Conservation (phyloP, 345 rosid species). For the Rhodamnia rubescens region DNA sequence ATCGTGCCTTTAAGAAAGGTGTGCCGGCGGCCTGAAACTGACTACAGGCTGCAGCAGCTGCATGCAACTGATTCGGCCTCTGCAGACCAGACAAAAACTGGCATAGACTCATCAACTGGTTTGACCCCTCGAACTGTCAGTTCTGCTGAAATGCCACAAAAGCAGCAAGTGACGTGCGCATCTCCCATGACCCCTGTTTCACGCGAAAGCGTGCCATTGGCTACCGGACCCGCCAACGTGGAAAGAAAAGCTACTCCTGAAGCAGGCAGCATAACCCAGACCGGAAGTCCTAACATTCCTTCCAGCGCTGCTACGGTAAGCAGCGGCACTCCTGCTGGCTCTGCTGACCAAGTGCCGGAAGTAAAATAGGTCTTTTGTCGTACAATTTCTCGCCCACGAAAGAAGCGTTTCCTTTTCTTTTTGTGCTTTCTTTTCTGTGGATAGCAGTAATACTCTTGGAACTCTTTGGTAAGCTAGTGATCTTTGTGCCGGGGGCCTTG, state of each 20-base stretch:
- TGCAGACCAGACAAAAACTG: not conserved
- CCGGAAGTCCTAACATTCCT: constrained; percentile 2
- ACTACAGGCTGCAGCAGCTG: constrained; percentile 96
- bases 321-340: not conserved
- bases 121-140: not conserved
- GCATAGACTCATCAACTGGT: not conserved
- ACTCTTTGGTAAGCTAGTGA: not conserved
- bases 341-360: not conserved
- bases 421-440: not conserved
- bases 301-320: not conserved
- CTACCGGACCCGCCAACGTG: not conserved
- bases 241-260: constrained; percentile 2
- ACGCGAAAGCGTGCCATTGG: not conserved
- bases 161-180: constrained; percentile 9
- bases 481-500: not conserved
- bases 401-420: not conserved
- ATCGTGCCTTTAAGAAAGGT: constrained; percentile 91
- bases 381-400: not conserved
- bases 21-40: constrained; percentile 97
- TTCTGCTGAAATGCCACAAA: constrained; percentile 19
- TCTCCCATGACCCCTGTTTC: not conserved
- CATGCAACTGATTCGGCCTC: constrained; percentile 40
- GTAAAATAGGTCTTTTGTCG: not conserved
- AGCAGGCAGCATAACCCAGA: not conserved
- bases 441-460: not conserved